Evolutionary conservation across 1,284 basidiomycete species (phyloP), one percentile per base, ranked within the genome.

Genomic region (Malassezia furfur): DNA sequence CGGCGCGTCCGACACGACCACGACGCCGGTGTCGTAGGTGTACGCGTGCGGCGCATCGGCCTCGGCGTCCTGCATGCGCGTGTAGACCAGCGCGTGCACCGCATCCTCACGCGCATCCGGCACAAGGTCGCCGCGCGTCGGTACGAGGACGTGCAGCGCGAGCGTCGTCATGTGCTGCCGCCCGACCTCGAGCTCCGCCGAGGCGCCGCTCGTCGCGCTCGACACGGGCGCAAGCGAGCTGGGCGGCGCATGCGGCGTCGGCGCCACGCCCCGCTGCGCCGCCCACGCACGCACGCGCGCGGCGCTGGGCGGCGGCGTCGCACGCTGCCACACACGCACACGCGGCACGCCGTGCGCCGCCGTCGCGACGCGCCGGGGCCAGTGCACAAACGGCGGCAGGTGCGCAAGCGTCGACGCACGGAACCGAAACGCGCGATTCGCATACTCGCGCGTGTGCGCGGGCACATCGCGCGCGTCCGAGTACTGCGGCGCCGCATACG

Each of bases 401-500:
- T 59, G 70, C 4, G 55, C 56, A 9, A 74, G 50, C 0, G 68
- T 63, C 32, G 74, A 72, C 2, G 76, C 77, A 40, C 84, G 84
- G 17, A 93, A 77, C 40, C 80, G 78, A 72, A 86, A 93, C 25
- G 82, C 74, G 1, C 88, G 76, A 0, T 90, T 91, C 12, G 84
- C 90, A 68, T 87, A 91, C 72, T 90, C 86, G 65, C 84, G 80
- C 0, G 85, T 78, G 14, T 78, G 77, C 38, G 81, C 79, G 0
- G 88, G 86, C 0, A 85, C 81, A 69, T 96, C 93, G 2, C 67
- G 67, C 10, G 80, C 79, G 51, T 83, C 81, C 3, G 87, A 87
- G 72, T 89, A 96, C 73, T 82, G 85, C 0, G 91, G 87, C 19
- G 82, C 78, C 19, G 79, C 81, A 73, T 94, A 91, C 21, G 87